Percentiles rank a stretch among this genome's conserved stretches.
Conservation (phyloP, 78 protist genomes). For the Cavenderia fasciculata region DNA sequence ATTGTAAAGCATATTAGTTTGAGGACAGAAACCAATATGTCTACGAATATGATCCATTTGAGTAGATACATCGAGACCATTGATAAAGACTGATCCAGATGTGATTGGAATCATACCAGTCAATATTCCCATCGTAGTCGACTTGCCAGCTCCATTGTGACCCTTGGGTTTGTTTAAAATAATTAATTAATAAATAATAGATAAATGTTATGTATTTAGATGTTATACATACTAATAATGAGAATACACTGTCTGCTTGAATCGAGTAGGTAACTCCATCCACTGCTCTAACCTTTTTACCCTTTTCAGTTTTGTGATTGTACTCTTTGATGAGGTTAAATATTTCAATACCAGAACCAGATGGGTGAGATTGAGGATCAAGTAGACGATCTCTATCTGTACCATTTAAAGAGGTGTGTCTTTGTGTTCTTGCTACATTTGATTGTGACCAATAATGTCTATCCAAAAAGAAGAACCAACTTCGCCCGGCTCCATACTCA, state of each 20-base stretch:
- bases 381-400: not conserved
- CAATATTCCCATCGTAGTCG: slow-evolving; percentile 89
- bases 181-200: no score
- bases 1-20: slow-evolving; percentile 36
- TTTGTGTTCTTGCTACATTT: not conserved
- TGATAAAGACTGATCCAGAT: slow-evolving; percentile 5
- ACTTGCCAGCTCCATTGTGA: slow-evolving; percentile 90
- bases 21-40: slow-evolving; percentile 75
- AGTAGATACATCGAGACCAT: slow-evolving; percentile 1
- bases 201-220: slow-evolving; percentile 6
- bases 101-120: slow-evolving; percentile 74
- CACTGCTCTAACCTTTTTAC: not conserved
- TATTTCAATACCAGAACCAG: not conserved
- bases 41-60: slow-evolving; percentile 52
- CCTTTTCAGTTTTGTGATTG: not conserved
- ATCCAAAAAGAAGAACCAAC: slow-evolving; percentile 16
- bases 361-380: not conserved
- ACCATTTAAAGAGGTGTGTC: not conserved
- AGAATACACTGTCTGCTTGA: not conserved
- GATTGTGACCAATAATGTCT: slow-evolving; percentile 8
- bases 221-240: not conserved
- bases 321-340: not conserved
- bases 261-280: not conserved
- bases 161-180: no score
- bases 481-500: slow-evolving; percentile 30